Evolutionary conservation across 805 yeast species (phyloP), one percentile per base, ranked within the genome.

Genomic region (Hanseniaspora thailandica): DNA sequence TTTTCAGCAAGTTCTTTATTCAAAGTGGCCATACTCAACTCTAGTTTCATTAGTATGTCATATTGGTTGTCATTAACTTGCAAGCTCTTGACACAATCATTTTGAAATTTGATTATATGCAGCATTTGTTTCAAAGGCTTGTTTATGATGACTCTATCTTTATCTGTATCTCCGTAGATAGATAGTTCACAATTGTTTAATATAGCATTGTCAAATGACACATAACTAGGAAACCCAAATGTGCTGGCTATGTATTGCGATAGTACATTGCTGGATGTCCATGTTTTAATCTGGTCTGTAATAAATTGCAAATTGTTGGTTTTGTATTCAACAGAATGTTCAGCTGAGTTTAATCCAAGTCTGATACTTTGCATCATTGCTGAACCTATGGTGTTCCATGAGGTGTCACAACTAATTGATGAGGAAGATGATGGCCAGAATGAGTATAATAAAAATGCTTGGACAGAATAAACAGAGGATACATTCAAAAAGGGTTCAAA

Each of bases 381-480:
- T 45, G 86, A 81, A 0, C 97, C 97, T 22, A 87, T 82, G 1
- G 97, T 86, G 63, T 85, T 86, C 95, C 97, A 90, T 4, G 95
- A 84, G 7, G 96, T 84, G 63, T 93, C 97, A 0, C 97, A 96
- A 66, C 94, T 85, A 45, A 93, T 73, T 0, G 97, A 88, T 0
- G 97, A 87, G 0, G 96, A 86, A 36, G 89, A 75, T 3, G 97
- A 96, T 0, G 97, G 97, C 98, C 97, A 90, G 64, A 83, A 80
- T 0, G 97, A 83, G 66, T 85, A 87, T 1, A 90, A 70, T 26
- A 90, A 68, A 57, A 90, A 83, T 0, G 97, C 97, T 65, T 90
- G 98, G 0, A 90, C 97, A 0, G 96, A 84, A 63, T 83, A 90
- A 0, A 90, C 96, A 22, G 95, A 83, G 4, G 95, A 86, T 2